Conservation (phyloP, 805 yeast genomes). For the Yarrowia bubula region DNA sequence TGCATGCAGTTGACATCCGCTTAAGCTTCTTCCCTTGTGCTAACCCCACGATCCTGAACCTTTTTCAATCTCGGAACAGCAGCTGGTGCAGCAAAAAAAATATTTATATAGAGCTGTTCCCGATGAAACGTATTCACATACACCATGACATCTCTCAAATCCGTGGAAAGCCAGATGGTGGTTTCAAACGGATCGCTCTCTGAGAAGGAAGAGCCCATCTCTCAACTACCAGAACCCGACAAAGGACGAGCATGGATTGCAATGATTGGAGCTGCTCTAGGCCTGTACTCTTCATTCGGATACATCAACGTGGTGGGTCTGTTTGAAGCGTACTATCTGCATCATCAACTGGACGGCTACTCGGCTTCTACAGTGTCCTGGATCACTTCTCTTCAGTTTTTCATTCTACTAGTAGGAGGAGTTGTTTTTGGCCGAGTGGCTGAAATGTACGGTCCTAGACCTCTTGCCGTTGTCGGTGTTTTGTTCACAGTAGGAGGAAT, state of each 20-base stretch:
- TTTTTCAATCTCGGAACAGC: not conserved
- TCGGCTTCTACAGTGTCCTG: slow-evolving; percentile 58
- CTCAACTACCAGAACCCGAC: slow-evolving; percentile 5
- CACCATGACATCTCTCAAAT: not conserved
- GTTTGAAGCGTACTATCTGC: slow-evolving; percentile 53
- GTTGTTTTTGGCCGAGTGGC: slow-evolving; percentile 51
- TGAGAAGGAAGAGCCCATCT: not conserved
- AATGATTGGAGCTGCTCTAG: slow-evolving; percentile 6
- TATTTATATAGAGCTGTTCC: not conserved
- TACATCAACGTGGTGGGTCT: slow-evolving; percentile 65
- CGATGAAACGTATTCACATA: not conserved
- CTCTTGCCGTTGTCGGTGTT: slow-evolving; percentile 48
- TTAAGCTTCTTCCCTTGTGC: not conserved
- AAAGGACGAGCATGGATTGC: slow-evolving; percentile 15
- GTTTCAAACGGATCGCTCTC: not conserved
- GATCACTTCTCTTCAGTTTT: slow-evolving; percentile 53
- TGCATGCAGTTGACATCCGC: not conserved
- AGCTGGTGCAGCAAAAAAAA: not conserved
- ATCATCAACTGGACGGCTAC: slow-evolving; percentile 49
- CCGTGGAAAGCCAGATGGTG: not conserved
- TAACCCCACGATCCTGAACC: slow-evolving; percentile 1
- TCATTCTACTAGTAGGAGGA: slow-evolving; percentile 45
- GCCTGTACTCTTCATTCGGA: slow-evolving; percentile 46
- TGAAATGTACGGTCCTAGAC: slow-evolving; percentile 55
- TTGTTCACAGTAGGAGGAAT: slow-evolving; percentile 49